phyloP scores from a whole-genome alignment of 1,284 basidiomycete species.

The Heliocybe sulcata region DNA sequence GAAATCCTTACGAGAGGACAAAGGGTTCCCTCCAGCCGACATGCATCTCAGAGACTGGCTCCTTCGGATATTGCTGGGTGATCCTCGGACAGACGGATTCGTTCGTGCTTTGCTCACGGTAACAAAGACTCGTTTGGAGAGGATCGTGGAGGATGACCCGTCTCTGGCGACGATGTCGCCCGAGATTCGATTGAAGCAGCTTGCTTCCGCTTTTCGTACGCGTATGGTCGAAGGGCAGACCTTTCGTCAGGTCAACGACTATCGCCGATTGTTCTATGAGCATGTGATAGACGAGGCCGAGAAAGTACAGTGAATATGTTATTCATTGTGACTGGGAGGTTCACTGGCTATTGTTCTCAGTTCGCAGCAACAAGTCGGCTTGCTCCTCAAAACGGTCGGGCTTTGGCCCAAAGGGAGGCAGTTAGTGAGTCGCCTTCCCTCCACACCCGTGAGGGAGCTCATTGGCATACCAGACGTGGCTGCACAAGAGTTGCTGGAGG shows the following conservation, averaged over 20 bases:
- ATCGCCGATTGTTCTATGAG: not conserved
- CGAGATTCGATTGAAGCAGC: not conserved
- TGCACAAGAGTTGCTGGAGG: not conserved
- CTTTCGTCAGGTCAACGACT: not conserved
- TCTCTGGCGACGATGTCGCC: not conserved
- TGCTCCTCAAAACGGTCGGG: not conserved
- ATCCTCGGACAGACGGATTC: not conserved
- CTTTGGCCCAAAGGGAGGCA: not conserved
- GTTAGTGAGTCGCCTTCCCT: not conserved
- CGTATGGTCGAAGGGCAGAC: not conserved
- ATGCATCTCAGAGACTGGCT: not conserved
- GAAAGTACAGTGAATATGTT: not conserved
- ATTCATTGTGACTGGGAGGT: not conserved
- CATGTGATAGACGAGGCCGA: slow-evolving; percentile 2
- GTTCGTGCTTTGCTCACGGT: not conserved
- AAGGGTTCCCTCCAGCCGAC: not conserved
- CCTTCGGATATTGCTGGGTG: not conserved
- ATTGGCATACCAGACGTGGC: not conserved
- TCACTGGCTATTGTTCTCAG: not conserved
- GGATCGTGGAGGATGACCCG: not conserved
- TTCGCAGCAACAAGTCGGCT: not conserved
- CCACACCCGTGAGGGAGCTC: not conserved
- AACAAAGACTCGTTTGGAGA: not conserved
- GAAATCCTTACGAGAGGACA: slow-evolving; percentile 2
- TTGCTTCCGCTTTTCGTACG: slow-evolving; percentile 3